phyloP scores from a whole-genome alignment of 495 filamentous ascomycete species.

The Penicillium manginii region DNA sequence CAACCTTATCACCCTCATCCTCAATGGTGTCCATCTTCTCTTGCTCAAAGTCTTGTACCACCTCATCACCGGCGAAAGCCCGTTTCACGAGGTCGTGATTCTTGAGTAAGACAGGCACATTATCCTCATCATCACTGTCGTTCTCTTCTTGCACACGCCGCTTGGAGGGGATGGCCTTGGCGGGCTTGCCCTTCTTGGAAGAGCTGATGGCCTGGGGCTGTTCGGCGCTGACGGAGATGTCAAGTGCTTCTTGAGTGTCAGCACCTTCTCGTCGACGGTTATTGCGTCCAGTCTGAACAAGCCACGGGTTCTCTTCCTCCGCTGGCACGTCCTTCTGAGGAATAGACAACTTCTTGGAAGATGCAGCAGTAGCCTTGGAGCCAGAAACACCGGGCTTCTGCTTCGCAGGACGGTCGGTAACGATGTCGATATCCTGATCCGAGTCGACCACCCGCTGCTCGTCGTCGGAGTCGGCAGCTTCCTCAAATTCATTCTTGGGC shows the following conservation, averaged over 20 bases:
- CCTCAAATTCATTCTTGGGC: conserved; percentile 63
- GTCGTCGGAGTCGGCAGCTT: conserved; percentile 57
- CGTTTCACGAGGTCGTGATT: conserved; percentile 81
- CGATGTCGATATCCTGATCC: conserved; percentile 32
- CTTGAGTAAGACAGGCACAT: conserved; percentile 66
- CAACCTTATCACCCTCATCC: conserved; percentile 82
- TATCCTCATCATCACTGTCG: conserved; percentile 59
- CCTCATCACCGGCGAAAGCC: conserved; percentile 90
- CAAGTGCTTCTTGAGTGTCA: conserved; percentile 41
- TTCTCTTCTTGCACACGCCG: conserved; percentile 35
- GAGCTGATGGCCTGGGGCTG: conserved; percentile 25
- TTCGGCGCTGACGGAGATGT: conserved; percentile 41
- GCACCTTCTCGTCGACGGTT: conserved; percentile 39
- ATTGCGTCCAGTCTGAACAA: conserved; percentile 44
- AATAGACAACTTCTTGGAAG: conserved; percentile 21
- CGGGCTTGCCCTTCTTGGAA: conserved; percentile 23
- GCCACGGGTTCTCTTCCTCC: conserved; percentile 55
- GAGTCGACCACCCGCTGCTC: conserved; percentile 37
- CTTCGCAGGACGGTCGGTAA: conserved; percentile 26
- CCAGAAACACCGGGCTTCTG: conserved; percentile 21
- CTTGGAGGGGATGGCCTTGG: conserved; percentile 27
- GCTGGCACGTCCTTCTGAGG: conserved; percentile 21
- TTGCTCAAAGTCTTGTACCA: conserved; percentile 76
- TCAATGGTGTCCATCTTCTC: conserved; percentile 76
- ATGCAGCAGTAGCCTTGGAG: conserved; percentile 7